Base-by-base conservation (phyloP, 768 basidiomycete genomes). In the Termitomyces titanicus region DNA sequence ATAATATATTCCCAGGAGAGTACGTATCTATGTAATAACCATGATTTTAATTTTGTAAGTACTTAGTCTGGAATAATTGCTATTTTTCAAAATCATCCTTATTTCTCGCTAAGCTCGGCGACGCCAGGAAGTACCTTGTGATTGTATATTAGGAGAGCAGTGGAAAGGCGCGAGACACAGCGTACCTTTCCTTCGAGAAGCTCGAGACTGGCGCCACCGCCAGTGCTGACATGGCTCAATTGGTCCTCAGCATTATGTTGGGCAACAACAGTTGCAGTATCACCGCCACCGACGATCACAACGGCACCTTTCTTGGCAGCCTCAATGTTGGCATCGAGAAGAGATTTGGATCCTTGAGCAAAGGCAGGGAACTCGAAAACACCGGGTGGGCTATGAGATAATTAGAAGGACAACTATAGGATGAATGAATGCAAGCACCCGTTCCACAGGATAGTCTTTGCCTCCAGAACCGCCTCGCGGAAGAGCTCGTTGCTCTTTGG, bases 391-490 rank as follows among this genome's bases (percentile, higher is more conserved):
- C 96, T 98, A 67, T 10, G 17, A 51, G 29, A 25, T 27, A 35
- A 37, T 61, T 13, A 56, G 20, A 53, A 34, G 27, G 15, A n/a
- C 3, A 22, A 27, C 3, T 9, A 8, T 44, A 8, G 15, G 10
- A 15, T 5, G 27, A 17, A 44, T 46, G 22, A 24, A 8, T 25
- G 34, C 12, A 71, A 80, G 67, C 61, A 88, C 91, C 91, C 91
- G 62, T 94, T 94, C 96, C 96, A 99, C 51, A 99, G 84, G 66
- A 98, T 93, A 37, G 96, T 99, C 82, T 92, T 97, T 49, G 93
- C 79, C 65, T 89, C 84, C 51, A 89, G 69, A 51, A 99, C 95
- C 10, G 94, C 84, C 57, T 84, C 63, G 39, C 79, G 80, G 79
- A 88, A 99, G 52, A 91, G 74, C 65, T 92, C 81, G 31, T 83